Evolutionary conservation across 176 grass and related monocot genomes (phyloP), one percentile per base, ranked within the genome.

Genomic region (Dactylis glomerata): DNA sequence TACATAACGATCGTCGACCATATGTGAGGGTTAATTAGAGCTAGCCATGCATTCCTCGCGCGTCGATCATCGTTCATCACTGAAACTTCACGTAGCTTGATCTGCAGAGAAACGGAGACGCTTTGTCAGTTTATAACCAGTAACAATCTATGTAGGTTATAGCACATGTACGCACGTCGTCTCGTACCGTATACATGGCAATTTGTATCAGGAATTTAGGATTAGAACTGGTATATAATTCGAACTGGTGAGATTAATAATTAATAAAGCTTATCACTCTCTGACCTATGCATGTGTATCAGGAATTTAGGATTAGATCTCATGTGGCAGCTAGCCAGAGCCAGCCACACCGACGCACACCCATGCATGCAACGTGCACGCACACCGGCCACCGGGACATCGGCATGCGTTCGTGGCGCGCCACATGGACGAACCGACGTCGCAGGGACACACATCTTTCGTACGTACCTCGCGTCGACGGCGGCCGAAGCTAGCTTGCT

Each of bases 221-320:
- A n/a, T n/a, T n/a, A n/a, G n/a, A 11, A 11, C 42, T 12, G 12
- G 14, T 11, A 3, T 46, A 46, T 13, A 37, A 12, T 41, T 34
- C 40, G 34, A 26, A 58, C n/a, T 22, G 55, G n/a, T 58, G n/a
- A 8, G 66, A 69, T 40, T 20, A 20, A 46, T 46, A 10, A 27
- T 28, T 73, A 47, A 30, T 28, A 47, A 73, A 73, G 41, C 23
- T 47, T 47, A 73, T 47, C 69, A 30, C 41, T 9, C 42, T 17
- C 68, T 72, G 23, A 16, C 40, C 40, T 52, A 33, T n/a, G 66
- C 66, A 33, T n/a, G 66, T 36, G 16, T 42, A 58, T 38, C 38
- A 44, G 42, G 42, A 11, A 44, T 12, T 44, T 2, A 70, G 73
- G 80, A 83, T 88, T 62, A 83, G 81, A 88, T 83, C 73, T 78